Conservation (phyloP, 306 rosid species). For the Prinsepia uniflora region DNA sequence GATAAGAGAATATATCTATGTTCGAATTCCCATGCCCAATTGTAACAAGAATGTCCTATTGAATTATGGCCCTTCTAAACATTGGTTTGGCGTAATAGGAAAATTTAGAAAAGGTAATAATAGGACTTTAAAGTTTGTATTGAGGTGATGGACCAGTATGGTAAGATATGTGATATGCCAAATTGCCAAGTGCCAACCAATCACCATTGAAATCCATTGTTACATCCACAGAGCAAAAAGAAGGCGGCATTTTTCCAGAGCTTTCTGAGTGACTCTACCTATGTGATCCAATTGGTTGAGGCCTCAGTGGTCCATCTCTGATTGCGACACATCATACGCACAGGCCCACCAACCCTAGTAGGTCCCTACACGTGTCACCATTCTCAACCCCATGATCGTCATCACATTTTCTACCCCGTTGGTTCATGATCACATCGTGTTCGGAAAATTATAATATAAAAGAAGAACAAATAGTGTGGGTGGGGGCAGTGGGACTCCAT, state of each 20-base stretch:
- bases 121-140: neutral
- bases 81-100: neutral
- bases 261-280: conserved; percentile 21
- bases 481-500: neutral
- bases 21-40: too few relatives aligned
- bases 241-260: conserved; percentile 16
- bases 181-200: conserved; percentile 5
- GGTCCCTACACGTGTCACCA: conserved; percentile 23
- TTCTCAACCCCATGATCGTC: conserved; percentile 1
- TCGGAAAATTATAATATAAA: neutral
- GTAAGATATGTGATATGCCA: neutral
- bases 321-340: conserved; percentile 3
- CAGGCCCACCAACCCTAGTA: neutral
- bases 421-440: neutral
- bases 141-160: neutral
- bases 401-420: neutral
- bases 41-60: too few relatives aligned
- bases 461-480: neutral
- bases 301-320: neutral
- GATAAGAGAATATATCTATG: neutral
- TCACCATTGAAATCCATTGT: conserved; percentile 20
- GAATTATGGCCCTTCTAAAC: neutral
- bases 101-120: neutral
- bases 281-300: conserved; percentile 12
- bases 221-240: neutral